phyloP scores from a whole-genome alignment of 1,139 yeast species.

The Hemisphaericaspora xylanilytica region DNA sequence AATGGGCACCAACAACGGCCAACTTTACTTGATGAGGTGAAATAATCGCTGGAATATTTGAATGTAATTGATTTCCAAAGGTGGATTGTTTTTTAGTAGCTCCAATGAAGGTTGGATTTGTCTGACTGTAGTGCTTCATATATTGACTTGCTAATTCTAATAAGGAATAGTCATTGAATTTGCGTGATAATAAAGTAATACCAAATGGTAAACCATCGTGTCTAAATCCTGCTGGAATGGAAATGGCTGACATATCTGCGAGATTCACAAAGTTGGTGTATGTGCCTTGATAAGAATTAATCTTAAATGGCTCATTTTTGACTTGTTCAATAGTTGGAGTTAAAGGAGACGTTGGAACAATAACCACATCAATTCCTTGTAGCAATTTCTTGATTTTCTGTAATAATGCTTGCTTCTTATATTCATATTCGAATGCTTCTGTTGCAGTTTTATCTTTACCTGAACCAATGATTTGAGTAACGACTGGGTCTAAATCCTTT shows the following conservation, averaged over 20 bases:
- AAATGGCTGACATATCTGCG: slow-evolving; percentile 89
- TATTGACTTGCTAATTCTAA: slow-evolving; percentile 77
- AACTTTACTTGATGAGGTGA: slow-evolving; percentile 42
- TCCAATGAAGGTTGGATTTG: slow-evolving; percentile 30
- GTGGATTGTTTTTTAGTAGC: slow-evolving; percentile 30
- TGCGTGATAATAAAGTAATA: slow-evolving; percentile 75
- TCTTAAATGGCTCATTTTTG: slow-evolving; percentile 70
- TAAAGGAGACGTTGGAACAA: slow-evolving; percentile 92
- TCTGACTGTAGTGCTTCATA: slow-evolving; percentile 37
- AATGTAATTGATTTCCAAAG: slow-evolving; percentile 26
- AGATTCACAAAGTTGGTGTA: slow-evolving; percentile 95
- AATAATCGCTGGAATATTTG: slow-evolving; percentile 37
- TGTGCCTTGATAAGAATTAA: slow-evolving; percentile 90
- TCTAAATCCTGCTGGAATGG: slow-evolving; percentile 86
- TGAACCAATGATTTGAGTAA: slow-evolving; percentile 67
- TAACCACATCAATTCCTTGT: slow-evolving; percentile 63
- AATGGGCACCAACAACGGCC: slow-evolving; percentile 96
- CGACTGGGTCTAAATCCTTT: slow-evolving; percentile 77
- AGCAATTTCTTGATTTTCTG: slow-evolving; percentile 60
- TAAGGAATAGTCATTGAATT: slow-evolving; percentile 85
- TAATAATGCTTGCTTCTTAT: slow-evolving; percentile 73
- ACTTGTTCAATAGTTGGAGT: slow-evolving; percentile 79
- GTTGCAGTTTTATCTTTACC: slow-evolving; percentile 81
- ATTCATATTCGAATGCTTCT: slow-evolving; percentile 79
- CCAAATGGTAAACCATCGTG: slow-evolving; percentile 88